Evolutionary conservation across 495 filamentous ascomycete genomes (phyloP).

Genomic region (Lasiosphaeria hispida): DNA sequence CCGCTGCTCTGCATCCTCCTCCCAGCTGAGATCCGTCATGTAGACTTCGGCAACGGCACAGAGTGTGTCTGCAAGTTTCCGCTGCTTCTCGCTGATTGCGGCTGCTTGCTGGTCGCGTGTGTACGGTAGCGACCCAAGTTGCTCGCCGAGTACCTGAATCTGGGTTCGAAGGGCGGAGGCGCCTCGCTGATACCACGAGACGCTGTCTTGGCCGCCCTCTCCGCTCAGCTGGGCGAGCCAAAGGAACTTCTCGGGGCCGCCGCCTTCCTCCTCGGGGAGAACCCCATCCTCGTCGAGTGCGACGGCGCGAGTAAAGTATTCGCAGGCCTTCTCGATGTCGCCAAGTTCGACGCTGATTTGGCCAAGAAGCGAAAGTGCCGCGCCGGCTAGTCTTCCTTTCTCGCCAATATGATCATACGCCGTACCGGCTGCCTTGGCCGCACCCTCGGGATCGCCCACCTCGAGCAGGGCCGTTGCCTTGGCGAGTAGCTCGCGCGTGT

Average conservation of each 20-base stretch:
- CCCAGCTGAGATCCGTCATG: constrained; percentile 96
- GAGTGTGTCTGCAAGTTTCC: constrained; percentile 77
- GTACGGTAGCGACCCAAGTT: constrained; percentile 28
- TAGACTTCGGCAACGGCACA: constrained; percentile 92
- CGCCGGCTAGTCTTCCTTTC: constrained; percentile 47
- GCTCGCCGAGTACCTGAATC: constrained; percentile 52
- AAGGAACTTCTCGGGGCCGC: constrained; percentile 90
- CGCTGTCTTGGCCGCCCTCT: constrained; percentile 77
- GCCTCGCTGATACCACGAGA: constrained; percentile 85
- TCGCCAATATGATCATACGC: constrained; percentile 53
- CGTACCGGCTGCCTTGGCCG: constrained; percentile 61
- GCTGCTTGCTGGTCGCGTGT: constrained; percentile 43
- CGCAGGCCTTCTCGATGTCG: constrained; percentile 66
- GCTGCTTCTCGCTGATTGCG: constrained; percentile 63
- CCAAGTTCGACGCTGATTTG: constrained; percentile 85
- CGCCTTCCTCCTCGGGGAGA: constrained; percentile 57
- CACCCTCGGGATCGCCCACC: constrained; percentile 65
- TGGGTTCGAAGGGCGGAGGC: constrained; percentile 63
- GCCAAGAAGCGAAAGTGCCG: constrained; percentile 71
- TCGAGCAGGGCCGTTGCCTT: constrained; percentile 68
- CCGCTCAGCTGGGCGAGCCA: constrained; percentile 93
- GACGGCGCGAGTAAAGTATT: constrained; percentile 67
- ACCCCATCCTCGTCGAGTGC: constrained; percentile 71
- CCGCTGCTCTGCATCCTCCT: constrained; percentile 77
- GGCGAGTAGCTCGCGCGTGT: constrained; percentile 51